These are phyloP conservation scores for Cyclotella baltica DNA, from an alignment of 108 stramenopile species.

Conservation along the genomic window DNA sequence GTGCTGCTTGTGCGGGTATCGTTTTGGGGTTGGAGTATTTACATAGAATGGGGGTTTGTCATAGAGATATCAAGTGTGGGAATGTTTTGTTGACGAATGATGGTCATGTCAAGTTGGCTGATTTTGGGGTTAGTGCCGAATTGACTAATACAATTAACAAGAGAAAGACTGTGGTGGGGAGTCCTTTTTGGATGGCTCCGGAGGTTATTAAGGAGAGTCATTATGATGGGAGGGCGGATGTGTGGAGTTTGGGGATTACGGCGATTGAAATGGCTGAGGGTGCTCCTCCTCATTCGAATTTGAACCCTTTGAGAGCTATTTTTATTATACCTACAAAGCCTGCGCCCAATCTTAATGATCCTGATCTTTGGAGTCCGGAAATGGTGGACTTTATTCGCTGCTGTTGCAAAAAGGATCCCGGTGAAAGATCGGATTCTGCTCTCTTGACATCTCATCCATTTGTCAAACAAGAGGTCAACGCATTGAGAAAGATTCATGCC, in stretches of 20 bases:
- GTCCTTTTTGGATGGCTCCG: constrained; percentile 99
- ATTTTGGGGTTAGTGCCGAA: constrained; percentile 94
- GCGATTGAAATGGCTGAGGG: constrained; percentile 98
- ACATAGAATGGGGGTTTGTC: constrained; percentile 90
- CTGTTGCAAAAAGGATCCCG: constrained; percentile 90
- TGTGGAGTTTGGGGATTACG: constrained; percentile 98
- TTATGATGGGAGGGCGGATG: constrained; percentile 98
- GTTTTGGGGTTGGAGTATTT: constrained; percentile 92
- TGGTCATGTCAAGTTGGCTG: constrained; percentile 92
- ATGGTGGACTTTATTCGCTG: constrained; percentile 91
- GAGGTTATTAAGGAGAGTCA: constrained; percentile 95
- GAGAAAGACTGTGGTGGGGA: constrained; percentile 96
- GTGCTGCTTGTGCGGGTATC: constrained; percentile 86
- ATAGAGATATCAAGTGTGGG: constrained; percentile 96
- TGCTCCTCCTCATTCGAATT: constrained; percentile 95
- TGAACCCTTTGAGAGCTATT: constrained; percentile 89
- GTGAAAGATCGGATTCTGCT: constrained; percentile 85
- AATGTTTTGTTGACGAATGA: constrained; percentile 91
- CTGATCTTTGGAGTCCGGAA: constrained; percentile 90
- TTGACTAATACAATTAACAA: constrained; percentile 95
- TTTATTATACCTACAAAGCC: constrained; percentile 91
- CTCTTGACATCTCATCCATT: constrained; percentile 80
- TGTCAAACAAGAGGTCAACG: constrained; percentile 83
- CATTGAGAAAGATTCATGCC: constrained; percentile 72
- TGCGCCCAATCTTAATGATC: constrained; percentile 88